phyloP scores from a whole-genome alignment of 75 land plant species.

The Sequoia sempervirens region DNA sequence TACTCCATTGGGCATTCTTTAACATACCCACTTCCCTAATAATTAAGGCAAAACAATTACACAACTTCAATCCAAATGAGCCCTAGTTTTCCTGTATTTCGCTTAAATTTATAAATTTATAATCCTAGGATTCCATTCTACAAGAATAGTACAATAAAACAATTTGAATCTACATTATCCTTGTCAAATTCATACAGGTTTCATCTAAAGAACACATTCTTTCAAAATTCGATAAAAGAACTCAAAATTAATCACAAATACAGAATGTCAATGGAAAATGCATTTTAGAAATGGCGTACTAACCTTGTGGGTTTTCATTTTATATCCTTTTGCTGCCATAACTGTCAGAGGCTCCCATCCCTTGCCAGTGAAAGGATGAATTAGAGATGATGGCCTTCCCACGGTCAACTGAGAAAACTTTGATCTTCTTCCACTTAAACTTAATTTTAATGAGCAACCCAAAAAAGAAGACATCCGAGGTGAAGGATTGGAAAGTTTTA shows the following conservation, averaged over 20 bases:
- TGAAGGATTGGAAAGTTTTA: neutral
- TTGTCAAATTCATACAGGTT: neutral
- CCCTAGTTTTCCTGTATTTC: no score
- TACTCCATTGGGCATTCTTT: no score
- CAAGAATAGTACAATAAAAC: no score
- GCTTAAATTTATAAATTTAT: no score
- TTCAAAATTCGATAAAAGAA: neutral
- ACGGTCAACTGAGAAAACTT: neutral
- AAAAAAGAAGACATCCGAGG: neutral
- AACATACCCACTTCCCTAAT: no score
- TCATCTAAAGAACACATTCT: neutral
- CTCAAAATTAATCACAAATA: neutral
- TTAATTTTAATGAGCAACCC: neutral
- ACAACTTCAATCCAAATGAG: no score
- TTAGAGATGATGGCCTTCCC: neutral
- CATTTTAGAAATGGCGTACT: neutral
- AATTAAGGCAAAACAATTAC: no score
- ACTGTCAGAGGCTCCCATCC: slow-evolving; percentile 19
- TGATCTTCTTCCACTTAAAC: neutral
- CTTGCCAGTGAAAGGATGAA: neutral
- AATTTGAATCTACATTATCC: no score
- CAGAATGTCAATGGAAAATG: neutral
- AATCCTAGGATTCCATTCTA: no score
- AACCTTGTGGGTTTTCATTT: slow-evolving; percentile 96
- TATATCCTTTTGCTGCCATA: slow-evolving; percentile 67